Percentiles rank a stretch among this genome's conserved stretches.
Evolutionary conservation across 495 filamentous ascomycete species (phyloP).

Genomic region (Apodospora peruviana): DNA sequence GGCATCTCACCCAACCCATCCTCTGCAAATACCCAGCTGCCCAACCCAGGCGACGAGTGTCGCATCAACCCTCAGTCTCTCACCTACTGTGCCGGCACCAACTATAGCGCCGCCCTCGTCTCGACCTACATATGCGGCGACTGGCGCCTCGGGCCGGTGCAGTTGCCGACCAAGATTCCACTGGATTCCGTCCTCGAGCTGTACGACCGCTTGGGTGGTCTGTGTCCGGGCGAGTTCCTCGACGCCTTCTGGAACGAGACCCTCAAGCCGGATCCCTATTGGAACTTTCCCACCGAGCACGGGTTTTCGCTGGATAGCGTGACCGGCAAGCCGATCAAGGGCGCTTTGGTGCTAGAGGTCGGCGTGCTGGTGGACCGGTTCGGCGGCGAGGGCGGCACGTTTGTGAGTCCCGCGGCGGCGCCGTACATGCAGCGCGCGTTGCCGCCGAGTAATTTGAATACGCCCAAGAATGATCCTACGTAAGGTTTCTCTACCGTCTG

Average conservation of each 20-base stretch:
- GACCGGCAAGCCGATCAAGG: conserved; percentile 31
- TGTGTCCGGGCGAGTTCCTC: conserved; percentile 47
- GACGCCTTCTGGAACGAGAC: conserved; percentile 35
- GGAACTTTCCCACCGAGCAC: conserved; percentile 34
- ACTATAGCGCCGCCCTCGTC: conserved; percentile 19
- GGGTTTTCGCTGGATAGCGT: conserved; percentile 37
- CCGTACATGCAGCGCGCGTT: conserved; percentile 49
- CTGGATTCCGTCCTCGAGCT: conserved; percentile 23
- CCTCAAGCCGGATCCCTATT: conserved; percentile 14
- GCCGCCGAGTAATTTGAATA: conserved; percentile 46
- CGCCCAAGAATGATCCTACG: conserved; percentile 23
- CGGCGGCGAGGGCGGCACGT: conserved; percentile 41
- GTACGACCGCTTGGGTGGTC: conserved; percentile 44
- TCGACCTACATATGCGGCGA: conserved; percentile 46
- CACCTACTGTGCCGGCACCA: too few relatives aligned
- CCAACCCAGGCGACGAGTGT: too few relatives aligned
- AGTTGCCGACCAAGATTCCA: conserved; percentile 34
- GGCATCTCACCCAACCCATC: too few relatives aligned
- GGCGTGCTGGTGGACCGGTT: conserved; percentile 53
- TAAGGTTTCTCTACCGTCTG: too few relatives aligned
- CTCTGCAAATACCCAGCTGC: too few relatives aligned
- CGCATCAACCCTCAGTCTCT: too few relatives aligned
- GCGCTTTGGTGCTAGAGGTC: conserved; percentile 37
- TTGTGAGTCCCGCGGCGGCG: conserved; percentile 41
- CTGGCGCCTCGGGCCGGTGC: conserved; percentile 43